These are phyloP conservation scores for Tausonia pullulans DNA, from an alignment of 1,284 basidiomycete species.

Conservation along the genomic window DNA sequence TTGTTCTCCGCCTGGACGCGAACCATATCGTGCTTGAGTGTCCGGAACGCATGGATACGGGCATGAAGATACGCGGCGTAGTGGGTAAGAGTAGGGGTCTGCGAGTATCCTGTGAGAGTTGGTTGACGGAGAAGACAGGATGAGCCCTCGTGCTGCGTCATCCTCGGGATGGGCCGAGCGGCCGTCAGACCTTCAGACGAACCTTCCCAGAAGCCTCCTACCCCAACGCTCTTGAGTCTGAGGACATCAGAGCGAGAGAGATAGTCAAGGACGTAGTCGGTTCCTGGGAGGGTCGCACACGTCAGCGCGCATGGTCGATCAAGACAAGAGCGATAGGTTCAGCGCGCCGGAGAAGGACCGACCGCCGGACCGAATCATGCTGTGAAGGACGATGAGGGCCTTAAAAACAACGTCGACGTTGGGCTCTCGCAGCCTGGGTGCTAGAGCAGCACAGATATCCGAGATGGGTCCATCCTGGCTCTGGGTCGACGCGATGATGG, in stretches of 20 bases:
- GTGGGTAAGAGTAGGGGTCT: slow-evolving; percentile 72
- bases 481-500: slow-evolving; percentile 89
- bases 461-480: slow-evolving; percentile 80
- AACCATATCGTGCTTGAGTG: slow-evolving; percentile 87
- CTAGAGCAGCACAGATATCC: slow-evolving; percentile 80
- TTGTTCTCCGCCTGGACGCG: slow-evolving; percentile 81
- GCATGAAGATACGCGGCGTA: slow-evolving; percentile 86
- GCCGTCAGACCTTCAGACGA: slow-evolving; percentile 19
- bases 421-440: slow-evolving; percentile 72
- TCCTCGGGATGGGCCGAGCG: no score
- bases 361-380: slow-evolving; percentile 78
- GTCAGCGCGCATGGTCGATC: no score
- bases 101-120: slow-evolving; percentile 52
- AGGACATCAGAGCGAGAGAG: slow-evolving; percentile 69
- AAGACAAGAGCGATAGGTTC: no score
- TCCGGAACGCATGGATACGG: slow-evolving; percentile 77
- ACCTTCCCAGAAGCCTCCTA: slow-evolving; percentile 68
- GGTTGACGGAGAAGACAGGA: slow-evolving; percentile 5
- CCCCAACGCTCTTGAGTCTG: slow-evolving; percentile 61
- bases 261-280: slow-evolving; percentile 77
- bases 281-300: slow-evolving; percentile 36
- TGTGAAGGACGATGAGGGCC: slow-evolving; percentile 85
- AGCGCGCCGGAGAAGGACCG: no score
- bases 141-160: no score
- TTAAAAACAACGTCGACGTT: slow-evolving; percentile 94